These are phyloP conservation scores for Pyrenophora tritici-repentis DNA, from an alignment of 2,329 filamentous ascomycete species.

Conservation along the genomic window DNA sequence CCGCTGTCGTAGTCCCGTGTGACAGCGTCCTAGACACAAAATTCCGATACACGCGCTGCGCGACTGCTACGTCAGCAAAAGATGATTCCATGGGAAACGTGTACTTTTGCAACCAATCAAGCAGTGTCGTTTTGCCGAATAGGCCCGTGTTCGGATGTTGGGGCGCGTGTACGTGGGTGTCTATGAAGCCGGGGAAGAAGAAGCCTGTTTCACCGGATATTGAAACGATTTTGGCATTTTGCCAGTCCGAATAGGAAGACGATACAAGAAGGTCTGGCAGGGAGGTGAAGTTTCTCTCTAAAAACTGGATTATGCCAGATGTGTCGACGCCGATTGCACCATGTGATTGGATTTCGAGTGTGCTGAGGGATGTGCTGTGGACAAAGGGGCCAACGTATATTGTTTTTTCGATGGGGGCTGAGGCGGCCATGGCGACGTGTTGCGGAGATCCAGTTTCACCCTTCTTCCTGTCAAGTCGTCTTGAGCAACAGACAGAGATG, in stretches of 20 bases:
- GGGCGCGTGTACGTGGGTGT: constrained; percentile 93
- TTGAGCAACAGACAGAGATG: no score
- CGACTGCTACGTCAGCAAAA: constrained; percentile 64
- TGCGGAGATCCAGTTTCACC: neutral
- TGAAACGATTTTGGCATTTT: constrained; percentile 48
- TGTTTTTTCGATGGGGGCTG: constrained; percentile 34
- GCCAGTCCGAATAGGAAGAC: constrained; percentile 41
- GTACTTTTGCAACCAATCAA: constrained; percentile 92
- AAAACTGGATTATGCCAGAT: constrained; percentile 57
- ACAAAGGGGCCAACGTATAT: constrained; percentile 68
- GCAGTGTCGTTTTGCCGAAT: constrained; percentile 88
- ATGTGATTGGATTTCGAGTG: constrained; percentile 56
- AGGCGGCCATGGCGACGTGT: constrained; percentile 36
- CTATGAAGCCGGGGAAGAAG: constrained; percentile 85
- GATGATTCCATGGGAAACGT: constrained; percentile 92
- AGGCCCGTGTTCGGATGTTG: constrained; percentile 95
- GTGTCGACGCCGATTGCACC: constrained; percentile 59
- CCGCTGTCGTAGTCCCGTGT: constrained; percentile 89
- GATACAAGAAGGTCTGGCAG: constrained; percentile 21
- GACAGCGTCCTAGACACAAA: constrained; percentile 80
- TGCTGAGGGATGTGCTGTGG: constrained; percentile 56
- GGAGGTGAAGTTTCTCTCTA: constrained; percentile 43
- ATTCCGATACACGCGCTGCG: constrained; percentile 73
- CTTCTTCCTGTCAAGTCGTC: no score
- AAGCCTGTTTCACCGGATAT: constrained; percentile 63